phyloP scores from a whole-genome alignment of 768 basidiomycete species.

The Russula compacta region DNA sequence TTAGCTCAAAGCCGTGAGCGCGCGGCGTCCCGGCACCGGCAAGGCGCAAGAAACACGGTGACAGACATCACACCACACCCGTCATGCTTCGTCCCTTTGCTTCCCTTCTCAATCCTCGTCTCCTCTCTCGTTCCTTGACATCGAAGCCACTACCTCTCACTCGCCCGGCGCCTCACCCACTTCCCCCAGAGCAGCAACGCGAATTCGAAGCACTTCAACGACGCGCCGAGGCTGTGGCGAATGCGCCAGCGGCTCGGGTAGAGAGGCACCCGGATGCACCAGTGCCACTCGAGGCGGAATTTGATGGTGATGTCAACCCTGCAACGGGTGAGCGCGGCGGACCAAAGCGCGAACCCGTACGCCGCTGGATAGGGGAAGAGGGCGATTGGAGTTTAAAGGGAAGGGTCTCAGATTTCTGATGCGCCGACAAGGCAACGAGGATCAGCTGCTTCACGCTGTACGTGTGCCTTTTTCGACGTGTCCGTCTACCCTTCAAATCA shows the following conservation, averaged over 20 bases:
- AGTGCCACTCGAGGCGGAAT: conserved; percentile 49
- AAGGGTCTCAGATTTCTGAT: conserved; percentile 75
- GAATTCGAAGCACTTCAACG: conserved; percentile 83
- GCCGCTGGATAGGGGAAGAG: conserved; percentile 42
- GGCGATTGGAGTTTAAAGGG: conserved; percentile 93
- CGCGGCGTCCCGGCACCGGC: conserved; percentile 1
- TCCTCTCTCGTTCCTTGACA: conserved; percentile 16
- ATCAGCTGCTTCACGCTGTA: not conserved
- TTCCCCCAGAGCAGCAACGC: conserved; percentile 66
- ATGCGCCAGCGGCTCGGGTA: conserved; percentile 23
- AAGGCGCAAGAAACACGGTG: no score
- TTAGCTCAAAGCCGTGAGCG: not conserved
- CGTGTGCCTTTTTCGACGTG: not conserved
- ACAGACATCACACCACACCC: not conserved
- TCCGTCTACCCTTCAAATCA: no score
- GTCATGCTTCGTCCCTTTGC: not conserved
- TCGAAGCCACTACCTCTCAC: conserved; percentile 33
- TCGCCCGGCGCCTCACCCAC: conserved; percentile 64
- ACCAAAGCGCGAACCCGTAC: conserved; percentile 78
- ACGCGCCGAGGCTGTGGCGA: conserved; percentile 38
- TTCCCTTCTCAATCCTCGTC: not conserved
- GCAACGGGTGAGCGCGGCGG: conserved; percentile 78
- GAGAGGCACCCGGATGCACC: conserved; percentile 66
- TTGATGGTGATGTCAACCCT: conserved; percentile 77
- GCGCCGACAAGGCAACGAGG: not conserved